Percentiles rank a stretch among this genome's conserved stretches.
Conservation (phyloP, 306 rosid species). For the Lithocarpus polystachyus region DNA sequence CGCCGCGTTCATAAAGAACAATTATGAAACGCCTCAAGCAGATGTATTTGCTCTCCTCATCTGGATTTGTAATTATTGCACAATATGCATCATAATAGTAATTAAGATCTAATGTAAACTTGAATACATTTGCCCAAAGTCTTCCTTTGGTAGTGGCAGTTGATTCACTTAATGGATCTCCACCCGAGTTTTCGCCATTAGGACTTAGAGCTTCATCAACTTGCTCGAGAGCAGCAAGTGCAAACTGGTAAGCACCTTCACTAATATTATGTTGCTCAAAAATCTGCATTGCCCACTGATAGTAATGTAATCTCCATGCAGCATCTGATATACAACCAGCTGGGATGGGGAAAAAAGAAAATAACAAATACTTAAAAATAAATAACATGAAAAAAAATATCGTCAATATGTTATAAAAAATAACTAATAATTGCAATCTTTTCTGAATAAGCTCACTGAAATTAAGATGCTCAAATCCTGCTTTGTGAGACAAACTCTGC, state of each 20-base stretch:
- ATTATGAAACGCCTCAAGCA: constrained; percentile 91
- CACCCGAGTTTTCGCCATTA: constrained; percentile 31
- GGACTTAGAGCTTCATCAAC: constrained; percentile 67
- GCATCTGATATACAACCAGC: constrained; percentile 53
- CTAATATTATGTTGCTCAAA: constrained; percentile 82
- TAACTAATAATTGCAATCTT: constrained; percentile 2
- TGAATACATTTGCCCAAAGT: constrained; percentile 92
- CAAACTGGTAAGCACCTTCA: constrained; percentile 94
- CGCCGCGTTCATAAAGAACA: constrained; percentile 78
- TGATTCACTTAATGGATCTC: constrained; percentile 53
- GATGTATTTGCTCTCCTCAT: constrained; percentile 85
- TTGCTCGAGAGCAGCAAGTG: constrained; percentile 97
- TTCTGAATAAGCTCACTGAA: constrained; percentile 49
- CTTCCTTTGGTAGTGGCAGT: constrained; percentile 69
- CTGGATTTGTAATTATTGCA: constrained; percentile 94
- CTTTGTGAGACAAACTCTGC: constrained; percentile 67
- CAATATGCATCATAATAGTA: constrained; percentile 81
- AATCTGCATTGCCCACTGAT: constrained; percentile 91
- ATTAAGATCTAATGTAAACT: constrained; percentile 81
- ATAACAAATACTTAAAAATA: not conserved
- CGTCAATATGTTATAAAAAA: constrained; percentile 13
- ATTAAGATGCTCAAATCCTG: constrained; percentile 57
- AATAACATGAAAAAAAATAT: not conserved
- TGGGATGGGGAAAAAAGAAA: constrained; percentile 24
- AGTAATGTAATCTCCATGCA: constrained; percentile 79